These are phyloP conservation scores for Ulota crispa DNA, from an alignment of 225 moss, liverwort and hornwort species.

Conservation along the genomic window DNA sequence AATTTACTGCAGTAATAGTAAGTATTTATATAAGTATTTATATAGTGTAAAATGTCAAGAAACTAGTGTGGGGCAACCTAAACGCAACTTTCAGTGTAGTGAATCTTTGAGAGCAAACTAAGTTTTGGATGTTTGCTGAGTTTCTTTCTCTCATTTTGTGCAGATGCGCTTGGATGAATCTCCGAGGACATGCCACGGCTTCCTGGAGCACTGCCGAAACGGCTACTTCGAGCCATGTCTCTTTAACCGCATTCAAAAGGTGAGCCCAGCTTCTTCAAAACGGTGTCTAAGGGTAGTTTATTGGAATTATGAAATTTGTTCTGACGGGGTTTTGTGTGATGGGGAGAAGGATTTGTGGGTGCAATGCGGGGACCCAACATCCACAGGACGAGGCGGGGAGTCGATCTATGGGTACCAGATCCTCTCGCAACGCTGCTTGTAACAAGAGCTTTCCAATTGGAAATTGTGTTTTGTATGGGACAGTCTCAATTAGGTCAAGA, in stretches of 20 bases:
- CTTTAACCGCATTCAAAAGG: slow-evolving; percentile 90
- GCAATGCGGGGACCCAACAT: slow-evolving; percentile 81
- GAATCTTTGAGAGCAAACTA: too few relatives aligned
- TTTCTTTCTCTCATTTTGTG: not conserved
- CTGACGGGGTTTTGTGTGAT: not conserved
- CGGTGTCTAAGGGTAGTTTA: too few relatives aligned
- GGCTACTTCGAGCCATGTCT: slow-evolving; percentile 77
- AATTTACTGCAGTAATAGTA: too few relatives aligned
- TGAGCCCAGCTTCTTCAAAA: not conserved
- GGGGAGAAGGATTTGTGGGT: slow-evolving; percentile 71
- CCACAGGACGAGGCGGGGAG: slow-evolving; percentile 80
- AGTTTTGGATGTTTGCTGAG: not conserved
- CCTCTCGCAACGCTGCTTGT: not conserved
- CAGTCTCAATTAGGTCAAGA: not conserved
- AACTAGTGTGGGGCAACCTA: too few relatives aligned
- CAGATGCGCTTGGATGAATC: slow-evolving; percentile 69
- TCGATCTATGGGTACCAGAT: slow-evolving; percentile 68
- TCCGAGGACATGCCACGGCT: slow-evolving; percentile 73
- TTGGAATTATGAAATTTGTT: not conserved
- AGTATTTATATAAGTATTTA: too few relatives aligned
- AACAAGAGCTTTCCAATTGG: not conserved
- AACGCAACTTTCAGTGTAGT: too few relatives aligned
- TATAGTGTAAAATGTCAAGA: too few relatives aligned
- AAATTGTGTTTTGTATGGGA: not conserved
- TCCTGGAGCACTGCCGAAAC: slow-evolving; percentile 73